A percentile compares a stretch with the other conserved stretches of the same genome.
These are phyloP conservation scores for Panaeolus papilionaceus DNA, from an alignment of 768 basidiomycete genomes.

Conservation along the genomic window DNA sequence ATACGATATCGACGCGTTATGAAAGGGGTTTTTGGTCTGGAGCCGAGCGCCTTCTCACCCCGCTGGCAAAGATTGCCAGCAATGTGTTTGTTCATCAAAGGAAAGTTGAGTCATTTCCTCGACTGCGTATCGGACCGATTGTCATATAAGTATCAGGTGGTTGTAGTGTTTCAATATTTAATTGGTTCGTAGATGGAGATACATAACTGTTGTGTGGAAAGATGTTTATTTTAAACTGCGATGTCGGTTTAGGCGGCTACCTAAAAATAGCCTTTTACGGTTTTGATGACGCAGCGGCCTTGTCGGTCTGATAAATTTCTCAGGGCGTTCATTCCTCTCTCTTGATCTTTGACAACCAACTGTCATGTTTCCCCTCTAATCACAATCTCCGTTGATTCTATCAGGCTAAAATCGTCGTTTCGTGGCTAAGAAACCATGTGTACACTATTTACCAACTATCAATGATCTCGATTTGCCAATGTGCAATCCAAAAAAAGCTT, in stretches of 20 bases:
- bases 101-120: background rate
- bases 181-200: background rate
- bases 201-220: background rate
- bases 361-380: background rate
- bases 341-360: background rate
- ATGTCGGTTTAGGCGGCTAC: constrained; percentile 8
- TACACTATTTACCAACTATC: background rate
- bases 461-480: background rate
- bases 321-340: background rate
- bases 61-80: background rate
- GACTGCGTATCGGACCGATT: background rate
- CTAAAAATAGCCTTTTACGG: constrained; percentile 3
- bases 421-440: background rate
- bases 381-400: background rate
- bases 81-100: background rate
- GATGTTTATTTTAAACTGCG: background rate
- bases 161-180: background rate
- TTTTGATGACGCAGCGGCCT: background rate
- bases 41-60: background rate
- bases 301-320: background rate
- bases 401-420: background rate
- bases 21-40: background rate
- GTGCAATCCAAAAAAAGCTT: background rate
- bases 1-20: background rate
- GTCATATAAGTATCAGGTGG: background rate